Conservation (phyloP, 2,329 filamentous ascomycete species). For the Epichloe amarillans region DNA sequence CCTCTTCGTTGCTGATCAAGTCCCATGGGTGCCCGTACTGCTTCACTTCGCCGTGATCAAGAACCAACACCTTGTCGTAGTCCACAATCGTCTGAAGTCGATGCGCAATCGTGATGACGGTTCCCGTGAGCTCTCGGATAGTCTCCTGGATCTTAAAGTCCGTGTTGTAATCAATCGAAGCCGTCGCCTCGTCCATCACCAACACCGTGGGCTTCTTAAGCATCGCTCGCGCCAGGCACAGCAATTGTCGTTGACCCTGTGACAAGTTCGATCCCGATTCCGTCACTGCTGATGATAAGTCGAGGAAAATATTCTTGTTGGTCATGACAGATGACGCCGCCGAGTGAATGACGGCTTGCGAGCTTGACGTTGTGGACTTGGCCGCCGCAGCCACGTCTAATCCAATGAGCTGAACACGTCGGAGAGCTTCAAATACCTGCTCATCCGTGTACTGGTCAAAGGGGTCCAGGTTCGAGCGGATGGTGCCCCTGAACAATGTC, state of each 20-base stretch:
- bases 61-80: conserved; percentile 91
- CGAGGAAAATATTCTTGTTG: conserved; percentile 92
- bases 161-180: conserved; percentile 92
- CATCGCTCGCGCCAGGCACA: conserved; percentile 85
- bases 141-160: conserved; percentile 95
- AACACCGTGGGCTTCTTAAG: conserved; percentile 84
- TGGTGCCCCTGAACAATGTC: conserved; percentile 84
- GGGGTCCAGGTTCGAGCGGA: conserved; percentile 85
- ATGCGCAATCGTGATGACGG: conserved; percentile 93
- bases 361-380: conserved; percentile 5
- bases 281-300: conserved; percentile 68
- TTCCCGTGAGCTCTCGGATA: conserved; percentile 83
- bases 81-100: conserved; percentile 93
- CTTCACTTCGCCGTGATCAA: conserved; percentile 77
- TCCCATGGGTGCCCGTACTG: conserved; percentile 88
- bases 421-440: conserved; percentile 74
- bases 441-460: conserved; percentile 83
- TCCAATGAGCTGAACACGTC: conserved; percentile 77
- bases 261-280: conserved; percentile 92
- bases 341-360: conserved; percentile 8
- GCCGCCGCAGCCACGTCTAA: conserved; percentile 32
- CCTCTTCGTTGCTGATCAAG: conserved; percentile 57
- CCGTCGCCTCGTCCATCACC: conserved; percentile 99
- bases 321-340: conserved; percentile 32
- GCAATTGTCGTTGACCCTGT: conserved; percentile 86